Evolutionary conservation across 2,329 filamentous ascomycete genomes (phyloP), one percentile per base, ranked within the genome.

Genomic region (Fonsecaea multimorphosa): DNA sequence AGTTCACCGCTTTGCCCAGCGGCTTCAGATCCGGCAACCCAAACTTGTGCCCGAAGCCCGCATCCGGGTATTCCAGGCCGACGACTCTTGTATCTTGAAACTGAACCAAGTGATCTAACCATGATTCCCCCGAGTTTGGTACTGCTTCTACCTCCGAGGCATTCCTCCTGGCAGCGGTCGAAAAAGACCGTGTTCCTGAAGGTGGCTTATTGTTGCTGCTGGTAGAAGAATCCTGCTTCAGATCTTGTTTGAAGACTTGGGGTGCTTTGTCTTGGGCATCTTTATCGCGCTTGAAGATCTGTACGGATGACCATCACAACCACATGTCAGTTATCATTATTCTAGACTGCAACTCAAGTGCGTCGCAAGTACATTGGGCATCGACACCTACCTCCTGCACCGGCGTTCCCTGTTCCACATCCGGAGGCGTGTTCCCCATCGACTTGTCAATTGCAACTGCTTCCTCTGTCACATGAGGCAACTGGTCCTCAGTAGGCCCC

Each of bases 31-130:
- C 81, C 1, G 93, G 93, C 68, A 92, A 80, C 3, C 86, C 87
- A 74, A 92, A 97, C 75, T 94, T 96, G 76, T 91, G 84, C n/a
- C 91, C 91, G 14, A 82, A 76, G 3, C 71, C 71, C 1, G 70
- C 70, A 14, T 72, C 65, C 11, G 71, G 71, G 40, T 72, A 72
- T 19, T 69, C 63, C 29, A 72, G 61, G n/a, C 70, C 71, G 44
- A 77, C 59, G 72, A 72, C 34, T 78, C 74, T n/a, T 71, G 71
- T 34, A 66, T 68, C 54, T 16, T 67, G 44, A 54, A 71, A 71
- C 19, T 63, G 55, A 29, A 61, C 56, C 38, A 64, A 54, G 67
- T 71, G 65, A 76, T 70, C 58, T 74, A 29, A 16, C 6, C 44
- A 32, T 9, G 22, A 44, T 19, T 8, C 29, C 11, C 16, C 29